Evolutionary conservation across 2,329 filamentous ascomycete species (phyloP).

Genomic region (Fusarium sp.): DNA sequence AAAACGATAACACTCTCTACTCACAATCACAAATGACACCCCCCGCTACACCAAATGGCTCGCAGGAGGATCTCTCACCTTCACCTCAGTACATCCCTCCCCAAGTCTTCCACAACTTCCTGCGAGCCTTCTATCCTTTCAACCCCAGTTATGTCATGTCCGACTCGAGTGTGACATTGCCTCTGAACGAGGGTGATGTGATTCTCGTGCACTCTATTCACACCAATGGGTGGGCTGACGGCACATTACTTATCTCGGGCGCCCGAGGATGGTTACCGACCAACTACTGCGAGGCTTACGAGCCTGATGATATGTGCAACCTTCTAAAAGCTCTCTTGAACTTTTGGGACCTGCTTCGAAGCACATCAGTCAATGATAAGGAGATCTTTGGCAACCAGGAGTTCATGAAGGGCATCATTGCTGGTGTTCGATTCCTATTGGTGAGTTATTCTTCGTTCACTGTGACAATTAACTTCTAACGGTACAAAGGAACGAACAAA

Average conservation of each 20-base stretch:
- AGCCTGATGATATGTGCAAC: constrained; percentile 85
- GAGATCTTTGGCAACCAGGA: constrained; percentile 90
- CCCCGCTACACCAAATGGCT: constrained; percentile 77
- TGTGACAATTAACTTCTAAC: neutral
- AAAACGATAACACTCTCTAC: constrained; percentile 55
- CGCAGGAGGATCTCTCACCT: constrained; percentile 66
- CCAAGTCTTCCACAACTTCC: constrained; percentile 89
- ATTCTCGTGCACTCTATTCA: constrained; percentile 96
- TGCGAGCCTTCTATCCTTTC: constrained; percentile 94
- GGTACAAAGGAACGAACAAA: constrained; percentile 79
- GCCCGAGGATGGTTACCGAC: constrained; percentile 95
- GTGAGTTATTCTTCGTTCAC: constrained; percentile 64
- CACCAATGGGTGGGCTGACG: constrained; percentile 98
- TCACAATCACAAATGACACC: constrained; percentile 76
- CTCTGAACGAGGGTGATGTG: constrained; percentile 89
- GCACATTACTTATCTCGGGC: constrained; percentile 86
- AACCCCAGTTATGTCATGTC: constrained; percentile 79
- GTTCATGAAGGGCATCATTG: constrained; percentile 93
- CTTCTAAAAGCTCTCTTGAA: constrained; percentile 87
- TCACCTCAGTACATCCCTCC: constrained; percentile 55
- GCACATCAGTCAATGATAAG: constrained; percentile 78
- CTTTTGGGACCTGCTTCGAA: constrained; percentile 90
- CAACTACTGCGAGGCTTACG: constrained; percentile 97
- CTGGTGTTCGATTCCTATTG: constrained; percentile 88
- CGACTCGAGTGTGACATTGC: constrained; percentile 88